Percentiles rank a stretch among this genome's conserved stretches.
Evolutionary conservation across 352 stramenopile genomes (phyloP).

Genomic region (Phytophthora lateralis): DNA sequence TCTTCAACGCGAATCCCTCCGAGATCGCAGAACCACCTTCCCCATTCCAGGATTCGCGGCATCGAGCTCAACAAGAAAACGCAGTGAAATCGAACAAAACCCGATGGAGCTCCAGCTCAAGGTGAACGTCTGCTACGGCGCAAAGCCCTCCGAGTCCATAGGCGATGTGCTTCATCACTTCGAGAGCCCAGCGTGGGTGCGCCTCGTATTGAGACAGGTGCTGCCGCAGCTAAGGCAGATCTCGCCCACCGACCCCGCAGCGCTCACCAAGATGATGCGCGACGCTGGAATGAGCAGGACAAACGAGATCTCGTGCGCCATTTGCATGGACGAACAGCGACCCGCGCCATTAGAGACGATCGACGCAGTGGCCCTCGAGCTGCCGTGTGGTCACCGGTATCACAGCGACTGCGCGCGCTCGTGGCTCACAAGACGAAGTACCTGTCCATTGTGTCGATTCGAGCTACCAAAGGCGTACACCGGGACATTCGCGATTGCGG

Average conservation of each 20-base stretch:
- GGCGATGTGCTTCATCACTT: conserved; percentile 27
- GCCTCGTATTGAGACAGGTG: conserved; percentile 21
- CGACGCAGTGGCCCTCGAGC: conserved; percentile 42
- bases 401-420: conserved; percentile 91
- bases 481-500: conserved; percentile 65
- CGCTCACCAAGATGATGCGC: conserved; percentile 34
- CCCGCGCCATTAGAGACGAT: conserved; percentile 15
- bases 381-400: conserved; percentile 93
- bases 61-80: background rate
- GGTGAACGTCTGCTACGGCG: conserved; percentile 15
- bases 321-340: conserved; percentile 75
- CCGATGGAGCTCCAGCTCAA: conserved; percentile 26
- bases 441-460: conserved; percentile 93
- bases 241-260: conserved; percentile 20
- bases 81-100: conserved; percentile 4
- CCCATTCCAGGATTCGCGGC: conserved; percentile 25
- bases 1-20: conserved; percentile 12
- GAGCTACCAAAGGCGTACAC: conserved; percentile 81
- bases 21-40: conserved; percentile 5
- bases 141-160: conserved; percentile 5
- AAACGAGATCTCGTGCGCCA: conserved; percentile 56
- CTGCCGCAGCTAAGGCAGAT: conserved; percentile 25
- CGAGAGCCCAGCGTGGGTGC: conserved; percentile 22
- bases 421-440: conserved; percentile 91
- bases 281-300: conserved; percentile 20